phyloP scores from a whole-genome alignment of 768 basidiomycete species.

The Tricholoma furcatifolium region DNA sequence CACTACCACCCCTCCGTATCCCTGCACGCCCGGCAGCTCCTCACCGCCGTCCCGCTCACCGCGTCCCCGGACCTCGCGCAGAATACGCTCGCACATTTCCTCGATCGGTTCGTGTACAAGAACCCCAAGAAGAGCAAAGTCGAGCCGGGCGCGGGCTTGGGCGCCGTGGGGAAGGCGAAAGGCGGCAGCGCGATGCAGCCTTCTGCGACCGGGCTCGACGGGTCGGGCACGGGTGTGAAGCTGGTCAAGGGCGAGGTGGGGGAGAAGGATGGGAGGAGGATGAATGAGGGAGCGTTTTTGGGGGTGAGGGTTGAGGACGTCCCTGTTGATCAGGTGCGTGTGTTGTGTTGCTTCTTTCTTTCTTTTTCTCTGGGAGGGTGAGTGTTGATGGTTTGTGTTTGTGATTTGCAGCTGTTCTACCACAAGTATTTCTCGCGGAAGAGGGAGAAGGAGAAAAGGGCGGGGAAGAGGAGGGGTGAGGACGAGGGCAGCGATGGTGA shows the following conservation, averaged over 20 bases:
- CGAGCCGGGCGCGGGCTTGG: not conserved
- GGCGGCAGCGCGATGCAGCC: conserved; percentile 97
- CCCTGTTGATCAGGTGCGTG: conserved; percentile 82
- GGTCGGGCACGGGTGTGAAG: conserved; percentile 55
- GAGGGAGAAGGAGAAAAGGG: conserved; percentile 51
- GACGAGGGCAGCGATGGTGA: conserved; percentile 35
- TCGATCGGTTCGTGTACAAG: conserved; percentile 96
- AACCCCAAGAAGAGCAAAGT: conserved; percentile 78
- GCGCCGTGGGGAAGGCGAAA: conserved; percentile 40
- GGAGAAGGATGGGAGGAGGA: conserved; percentile 35
- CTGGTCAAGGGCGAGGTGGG: conserved; percentile 59
- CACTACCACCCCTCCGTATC: conserved; percentile 93
- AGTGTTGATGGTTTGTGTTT: not conserved
- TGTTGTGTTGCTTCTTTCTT: too few species aligned
- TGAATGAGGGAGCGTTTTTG: conserved; percentile 80
- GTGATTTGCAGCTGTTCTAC: conserved; percentile 70
- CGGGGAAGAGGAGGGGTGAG: conserved; percentile 30
- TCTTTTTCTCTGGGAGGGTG: not conserved
- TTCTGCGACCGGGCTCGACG: conserved; percentile 64
- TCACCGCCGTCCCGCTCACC: conserved; percentile 69
- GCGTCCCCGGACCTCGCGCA: conserved; percentile 86
- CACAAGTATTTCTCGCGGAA: conserved; percentile 85
- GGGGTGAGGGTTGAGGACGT: conserved; percentile 66
- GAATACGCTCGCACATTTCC: conserved; percentile 92
- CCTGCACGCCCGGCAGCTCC: conserved; percentile 82